These are phyloP conservation scores for Saturnispora diversa DNA, from an alignment of 805 yeast genomes.

Conservation along the genomic window DNA sequence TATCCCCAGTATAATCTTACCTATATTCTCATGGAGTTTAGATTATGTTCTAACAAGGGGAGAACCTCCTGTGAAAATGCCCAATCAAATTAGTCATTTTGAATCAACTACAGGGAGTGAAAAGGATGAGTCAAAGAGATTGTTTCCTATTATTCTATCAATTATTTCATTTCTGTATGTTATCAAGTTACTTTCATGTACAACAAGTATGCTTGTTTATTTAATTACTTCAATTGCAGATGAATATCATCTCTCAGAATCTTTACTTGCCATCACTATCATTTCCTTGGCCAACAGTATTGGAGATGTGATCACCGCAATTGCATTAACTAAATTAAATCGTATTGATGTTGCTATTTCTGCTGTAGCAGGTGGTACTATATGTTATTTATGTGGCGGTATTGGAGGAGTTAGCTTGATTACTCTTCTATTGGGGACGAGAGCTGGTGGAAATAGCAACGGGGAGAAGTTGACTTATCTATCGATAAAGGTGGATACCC, in stretches of 20 bases:
- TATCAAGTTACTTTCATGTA: slow-evolving; percentile 24
- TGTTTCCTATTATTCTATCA: slow-evolving; percentile 21
- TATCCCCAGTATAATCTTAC: slow-evolving; percentile 5
- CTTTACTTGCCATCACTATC: slow-evolving; percentile 40
- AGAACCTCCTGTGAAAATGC: slow-evolving; percentile 6
- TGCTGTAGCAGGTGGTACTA: slow-evolving; percentile 49
- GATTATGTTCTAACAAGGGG: background rate
- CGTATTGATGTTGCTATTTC: slow-evolving; percentile 39
- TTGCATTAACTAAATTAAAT: slow-evolving; percentile 33
- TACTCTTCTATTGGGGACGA: slow-evolving; percentile 14
- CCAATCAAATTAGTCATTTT: slow-evolving; percentile 1
- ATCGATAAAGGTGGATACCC: slow-evolving; percentile 33
- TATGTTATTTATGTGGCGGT: slow-evolving; percentile 41
- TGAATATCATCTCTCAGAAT: slow-evolving; percentile 38
- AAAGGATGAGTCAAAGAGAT: slow-evolving; percentile 3
- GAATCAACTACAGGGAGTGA: background rate
- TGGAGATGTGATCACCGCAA: slow-evolving; percentile 45
- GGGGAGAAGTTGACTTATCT: slow-evolving; percentile 27
- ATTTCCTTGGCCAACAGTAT: slow-evolving; percentile 44
- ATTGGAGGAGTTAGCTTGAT: slow-evolving; percentile 41
- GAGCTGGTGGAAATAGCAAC: slow-evolving; percentile 4
- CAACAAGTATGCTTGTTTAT: slow-evolving; percentile 26
- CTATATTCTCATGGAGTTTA: slow-evolving; percentile 1
- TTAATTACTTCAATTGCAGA: slow-evolving; percentile 38
- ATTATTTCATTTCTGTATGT: slow-evolving; percentile 26